Percentiles rank a stretch among this genome's conserved stretches.
These are phyloP conservation scores for Fonsecaea pugnacius DNA, from an alignment of 2,329 filamentous ascomycete genomes.

Conservation along the genomic window DNA sequence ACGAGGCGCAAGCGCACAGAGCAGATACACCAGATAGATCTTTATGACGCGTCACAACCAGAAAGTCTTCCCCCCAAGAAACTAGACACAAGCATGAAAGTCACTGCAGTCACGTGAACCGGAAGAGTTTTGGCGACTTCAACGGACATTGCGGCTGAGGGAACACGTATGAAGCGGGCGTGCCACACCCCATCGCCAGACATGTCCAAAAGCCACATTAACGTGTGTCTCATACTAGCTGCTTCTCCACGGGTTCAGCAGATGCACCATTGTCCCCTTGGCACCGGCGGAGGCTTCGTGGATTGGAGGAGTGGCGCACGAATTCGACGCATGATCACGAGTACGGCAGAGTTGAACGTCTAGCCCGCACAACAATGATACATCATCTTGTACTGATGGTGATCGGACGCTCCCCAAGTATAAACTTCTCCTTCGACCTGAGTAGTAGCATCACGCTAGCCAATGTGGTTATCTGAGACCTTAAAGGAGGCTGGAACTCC, in stretches of 20 bases:
- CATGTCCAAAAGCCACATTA: background rate
- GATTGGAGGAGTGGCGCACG: background rate
- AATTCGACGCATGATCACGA: background rate
- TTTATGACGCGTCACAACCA: slow-evolving; percentile 4
- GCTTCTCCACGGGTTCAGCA: background rate
- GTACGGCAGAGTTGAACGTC: no score
- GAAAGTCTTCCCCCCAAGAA: background rate
- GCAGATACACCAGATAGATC: background rate
- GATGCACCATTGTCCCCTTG: background rate
- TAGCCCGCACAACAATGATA: no score
- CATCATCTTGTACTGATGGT: no score
- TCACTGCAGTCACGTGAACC: background rate
- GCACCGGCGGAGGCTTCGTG: background rate
- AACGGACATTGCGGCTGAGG: background rate
- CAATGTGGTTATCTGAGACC: background rate
- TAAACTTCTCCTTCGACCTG: background rate
- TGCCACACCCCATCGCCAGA: background rate
- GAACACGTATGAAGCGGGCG: background rate
- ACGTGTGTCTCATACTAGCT: background rate
- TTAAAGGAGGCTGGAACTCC: background rate
- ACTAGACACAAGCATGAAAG: background rate
- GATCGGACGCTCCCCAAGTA: background rate
- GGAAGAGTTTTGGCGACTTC: background rate
- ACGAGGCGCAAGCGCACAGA: slow-evolving; percentile 1
- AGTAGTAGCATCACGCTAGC: background rate